Base-by-base conservation (phyloP, 2,329 filamentous ascomycete species). In the Capronia epimyces region DNA sequence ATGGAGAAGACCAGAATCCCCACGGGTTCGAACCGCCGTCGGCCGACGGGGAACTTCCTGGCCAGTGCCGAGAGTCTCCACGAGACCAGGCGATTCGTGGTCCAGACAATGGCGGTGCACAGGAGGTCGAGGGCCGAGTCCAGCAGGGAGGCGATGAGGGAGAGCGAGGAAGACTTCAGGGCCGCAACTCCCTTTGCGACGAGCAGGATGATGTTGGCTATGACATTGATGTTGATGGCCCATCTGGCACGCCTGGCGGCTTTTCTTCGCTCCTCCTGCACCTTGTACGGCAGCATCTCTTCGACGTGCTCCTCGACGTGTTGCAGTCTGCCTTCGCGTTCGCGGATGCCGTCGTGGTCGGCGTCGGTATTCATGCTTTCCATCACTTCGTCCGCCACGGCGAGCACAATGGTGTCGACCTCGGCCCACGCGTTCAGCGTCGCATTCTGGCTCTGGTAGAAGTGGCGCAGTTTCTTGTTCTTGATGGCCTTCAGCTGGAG, bases 1-100 rank as follows among this genome's bases (percentile, higher is more conserved):
- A 82, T 77, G 21, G 75, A 78, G 65, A 83, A 83, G 42, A 82
- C 79, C 8, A 83, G 70, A 40, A 83, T 81, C 1, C 80, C 80
- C 6, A 83, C 69, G 0, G 80, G 80, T 56, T 83, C 80, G 6
- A 83, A 71, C 7, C 80, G 73, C 41, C 72, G 69, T 21, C 76
- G 70, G 3, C 77, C 76, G 18, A 83, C 78, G 0, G 80, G 80
- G 60, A 83, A 83, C 27, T 73, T 73, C 53, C 75, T 73, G 45
- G 71, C 69, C 8, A 82, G 66, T 2, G 69, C 66, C 3, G 66
- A 64, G 3, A 82, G 63, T 16, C 74, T 73, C 81, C 81, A 83
- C 10, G 74, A 66, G 2, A 83, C 81, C 37, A 82, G 62, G 45
- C 69, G 73, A 58, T 80, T 82, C 1, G 80, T 82, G 0, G 72